A percentile compares a stretch with the other conserved stretches of the same genome.
Conservation (phyloP, 2,329 filamentous ascomycete species). For the Diplodia mutila region DNA sequence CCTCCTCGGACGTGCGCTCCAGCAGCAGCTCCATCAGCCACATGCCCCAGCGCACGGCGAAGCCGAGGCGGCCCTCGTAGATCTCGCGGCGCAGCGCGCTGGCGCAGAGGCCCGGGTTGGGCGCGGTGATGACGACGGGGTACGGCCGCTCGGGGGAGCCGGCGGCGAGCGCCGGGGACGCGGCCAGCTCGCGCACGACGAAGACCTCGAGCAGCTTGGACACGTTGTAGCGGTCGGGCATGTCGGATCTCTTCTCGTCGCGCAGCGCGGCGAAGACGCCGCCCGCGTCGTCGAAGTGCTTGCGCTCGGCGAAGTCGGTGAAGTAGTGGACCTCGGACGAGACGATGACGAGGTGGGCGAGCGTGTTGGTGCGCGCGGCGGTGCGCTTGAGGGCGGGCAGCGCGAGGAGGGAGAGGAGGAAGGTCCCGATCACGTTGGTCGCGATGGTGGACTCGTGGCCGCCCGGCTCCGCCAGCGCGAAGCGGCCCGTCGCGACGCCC, state of each 20-base stretch:
- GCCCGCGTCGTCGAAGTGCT: not conserved
- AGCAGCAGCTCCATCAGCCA: conserved; percentile 32
- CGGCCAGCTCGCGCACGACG: conserved; percentile 31
- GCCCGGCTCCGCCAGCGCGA: conserved; percentile 29
- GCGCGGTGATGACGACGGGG: conserved; percentile 27
- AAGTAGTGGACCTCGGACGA: conserved; percentile 28
- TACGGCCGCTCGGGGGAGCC: not conserved
- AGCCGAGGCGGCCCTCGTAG: not conserved
- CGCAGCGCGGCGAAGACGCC: conserved; percentile 31
- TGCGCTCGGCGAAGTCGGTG: conserved; percentile 23
- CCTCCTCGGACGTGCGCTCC: conserved; percentile 46
- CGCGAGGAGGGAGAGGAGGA: conserved; percentile 39
- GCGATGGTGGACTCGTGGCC: conserved; percentile 41
- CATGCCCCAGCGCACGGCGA: conserved; percentile 12
- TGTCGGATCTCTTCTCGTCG: conserved; percentile 27
- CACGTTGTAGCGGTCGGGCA: conserved; percentile 31
- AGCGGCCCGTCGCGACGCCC: conserved; percentile 38
- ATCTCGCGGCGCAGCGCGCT: conserved; percentile 27
- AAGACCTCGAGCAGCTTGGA: conserved; percentile 36
- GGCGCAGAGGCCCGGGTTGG: conserved; percentile 30
- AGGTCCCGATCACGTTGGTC: conserved; percentile 47
- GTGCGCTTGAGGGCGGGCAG: conserved; percentile 34
- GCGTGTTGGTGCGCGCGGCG: not conserved
- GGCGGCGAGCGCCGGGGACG: not conserved
- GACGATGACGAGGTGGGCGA: conserved; percentile 27